phyloP scores from a whole-genome alignment of 208 protist species.

The Leishmania guyanensis region DNA sequence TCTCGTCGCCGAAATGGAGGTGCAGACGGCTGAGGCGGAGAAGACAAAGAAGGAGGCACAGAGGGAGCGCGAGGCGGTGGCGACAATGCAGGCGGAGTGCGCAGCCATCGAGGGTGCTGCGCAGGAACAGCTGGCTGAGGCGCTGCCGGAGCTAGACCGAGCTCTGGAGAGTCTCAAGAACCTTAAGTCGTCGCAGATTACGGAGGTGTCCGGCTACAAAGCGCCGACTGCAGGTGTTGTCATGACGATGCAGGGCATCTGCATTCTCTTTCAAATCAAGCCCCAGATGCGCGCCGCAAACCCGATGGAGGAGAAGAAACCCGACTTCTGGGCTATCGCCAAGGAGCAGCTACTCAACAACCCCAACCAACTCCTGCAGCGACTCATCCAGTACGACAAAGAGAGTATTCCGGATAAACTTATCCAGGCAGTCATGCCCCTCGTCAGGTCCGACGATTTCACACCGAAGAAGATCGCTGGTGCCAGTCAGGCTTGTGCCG shows the following conservation, averaged over 20 bases:
- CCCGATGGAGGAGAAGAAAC: constrained; percentile 95
- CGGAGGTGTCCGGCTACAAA: constrained; percentile 96
- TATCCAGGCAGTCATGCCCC: constrained; percentile 93
- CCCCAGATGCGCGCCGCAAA: constrained; percentile 94
- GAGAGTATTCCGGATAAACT: constrained; percentile 95
- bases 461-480: constrained; percentile 94
- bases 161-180: constrained; percentile 95
- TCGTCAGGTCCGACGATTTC: constrained; percentile 95
- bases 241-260: constrained; percentile 98
- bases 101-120: constrained; percentile 95
- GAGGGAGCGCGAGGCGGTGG: constrained; percentile 93
- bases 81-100: constrained; percentile 92
- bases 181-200: constrained; percentile 96
- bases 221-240: constrained; percentile 95
- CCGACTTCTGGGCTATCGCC: constrained; percentile 96
- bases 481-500: constrained; percentile 96
- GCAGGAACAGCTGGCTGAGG: constrained; percentile 95
- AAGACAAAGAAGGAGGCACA: constrained; percentile 91
- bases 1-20: constrained; percentile 93
- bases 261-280: constrained; percentile 97
- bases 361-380: constrained; percentile 90
- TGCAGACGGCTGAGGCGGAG: constrained; percentile 94
- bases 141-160: constrained; percentile 97
- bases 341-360: constrained; percentile 94
- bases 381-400: constrained; percentile 96